Percentiles rank a stretch among this genome's conserved stretches.
These are phyloP conservation scores for Aspergillus asperescens DNA, from an alignment of 495 filamentous ascomycete genomes.

Conservation along the genomic window DNA sequence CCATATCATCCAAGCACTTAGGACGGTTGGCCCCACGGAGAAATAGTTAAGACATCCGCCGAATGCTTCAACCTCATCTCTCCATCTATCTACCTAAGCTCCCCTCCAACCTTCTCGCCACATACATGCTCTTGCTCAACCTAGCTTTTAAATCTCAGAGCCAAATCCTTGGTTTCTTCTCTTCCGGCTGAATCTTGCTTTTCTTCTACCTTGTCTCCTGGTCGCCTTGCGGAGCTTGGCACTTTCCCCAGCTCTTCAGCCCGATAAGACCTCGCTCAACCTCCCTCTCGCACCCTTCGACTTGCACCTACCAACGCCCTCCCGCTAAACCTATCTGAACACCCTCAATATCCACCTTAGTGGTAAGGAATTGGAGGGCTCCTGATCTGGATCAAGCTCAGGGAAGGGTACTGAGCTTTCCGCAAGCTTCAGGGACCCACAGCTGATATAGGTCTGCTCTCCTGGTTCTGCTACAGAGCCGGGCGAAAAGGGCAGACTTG, in stretches of 20 bases:
- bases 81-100: background rate
- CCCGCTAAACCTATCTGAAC: background rate
- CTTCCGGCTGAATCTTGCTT: background rate
- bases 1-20: too few relatives aligned
- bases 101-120: background rate
- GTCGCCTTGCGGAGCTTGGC: conserved; percentile 13
- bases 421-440: conserved; percentile 25
- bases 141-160: background rate
- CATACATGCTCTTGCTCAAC: background rate
- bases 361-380: conserved; percentile 12
- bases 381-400: conserved; percentile 14
- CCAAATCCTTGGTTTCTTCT: background rate
- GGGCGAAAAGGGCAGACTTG: conserved; percentile 44
- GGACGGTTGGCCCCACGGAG: conserved; percentile 18
- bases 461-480: conserved; percentile 49
- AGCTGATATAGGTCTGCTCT: conserved; percentile 42
- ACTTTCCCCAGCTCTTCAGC: conserved; percentile 8
- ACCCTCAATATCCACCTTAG: background rate
- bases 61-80: conserved; percentile 15
- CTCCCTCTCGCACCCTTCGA: conserved; percentile 5
- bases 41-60: conserved; percentile 18
- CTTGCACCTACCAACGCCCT: background rate
- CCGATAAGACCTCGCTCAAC: conserved; percentile 24
- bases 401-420: conserved; percentile 17
- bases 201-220: background rate